Conservation (phyloP, 352 stramenopile genomes). For the Phytophthora kernoviae region DNA sequence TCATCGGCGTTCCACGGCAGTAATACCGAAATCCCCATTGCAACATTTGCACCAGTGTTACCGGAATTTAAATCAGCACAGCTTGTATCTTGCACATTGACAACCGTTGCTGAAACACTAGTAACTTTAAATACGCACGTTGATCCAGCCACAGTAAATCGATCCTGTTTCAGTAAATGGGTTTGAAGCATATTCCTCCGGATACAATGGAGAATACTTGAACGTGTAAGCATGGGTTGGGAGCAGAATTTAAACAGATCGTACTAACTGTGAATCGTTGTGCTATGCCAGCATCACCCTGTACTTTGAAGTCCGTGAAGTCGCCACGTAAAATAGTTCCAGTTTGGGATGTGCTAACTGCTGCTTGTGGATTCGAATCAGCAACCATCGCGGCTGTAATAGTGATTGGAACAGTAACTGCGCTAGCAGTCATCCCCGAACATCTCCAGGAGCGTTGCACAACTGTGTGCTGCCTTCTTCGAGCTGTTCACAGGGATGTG, state of each 20-base stretch:
- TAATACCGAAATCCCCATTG: conserved; percentile 34
- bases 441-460: conserved; percentile 94
- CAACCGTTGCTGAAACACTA: conserved; percentile 21
- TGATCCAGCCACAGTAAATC: conserved; percentile 59
- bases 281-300: conserved; percentile 66
- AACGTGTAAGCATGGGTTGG: conserved; percentile 14
- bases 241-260: conserved; percentile 14
- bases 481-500: conserved; percentile 55
- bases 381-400: conserved; percentile 16
- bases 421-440: conserved; percentile 71
- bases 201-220: conserved; percentile 11
- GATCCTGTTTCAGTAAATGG: conserved; percentile 48
- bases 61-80: conserved; percentile 43
- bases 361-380: conserved; percentile 35
- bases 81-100: conserved; percentile 31
- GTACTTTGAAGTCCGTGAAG: conserved; percentile 89
- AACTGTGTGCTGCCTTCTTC: conserved; percentile 53
- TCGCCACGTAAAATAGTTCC: conserved; percentile 87
- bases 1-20: conserved; percentile 78
- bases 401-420: conserved; percentile 21
- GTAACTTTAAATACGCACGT: conserved; percentile 60
- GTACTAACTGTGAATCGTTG: conserved; percentile 30
- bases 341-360: conserved; percentile 42
- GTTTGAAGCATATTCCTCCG: conserved; percentile 39
- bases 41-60: conserved; percentile 1